phyloP scores from a whole-genome alignment of 2,329 filamentous ascomycete species.

The Ascochyta lentis region DNA sequence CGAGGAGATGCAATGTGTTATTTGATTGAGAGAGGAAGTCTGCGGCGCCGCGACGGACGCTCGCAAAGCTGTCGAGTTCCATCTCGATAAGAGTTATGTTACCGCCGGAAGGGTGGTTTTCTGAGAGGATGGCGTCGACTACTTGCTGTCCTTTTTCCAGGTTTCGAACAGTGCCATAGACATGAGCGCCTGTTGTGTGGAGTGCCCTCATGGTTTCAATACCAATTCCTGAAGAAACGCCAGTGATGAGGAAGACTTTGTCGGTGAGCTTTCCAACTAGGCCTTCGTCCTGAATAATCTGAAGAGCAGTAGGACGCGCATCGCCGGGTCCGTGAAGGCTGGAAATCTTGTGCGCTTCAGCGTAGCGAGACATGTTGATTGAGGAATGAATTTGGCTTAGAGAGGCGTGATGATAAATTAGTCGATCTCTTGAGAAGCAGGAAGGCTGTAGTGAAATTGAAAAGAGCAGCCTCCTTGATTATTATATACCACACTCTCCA shows the following conservation, averaged over 20 bases:
- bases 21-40: conserved; percentile 26
- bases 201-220: conserved; percentile 49
- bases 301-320: conserved; percentile 17
- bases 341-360: conserved; percentile 6
- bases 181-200: conserved; percentile 53
- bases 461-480: too few species aligned
- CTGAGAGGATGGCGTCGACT: conserved; percentile 28
- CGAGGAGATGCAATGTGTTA: conserved; percentile 26
- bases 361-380: conserved; percentile 15
- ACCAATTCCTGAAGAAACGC: conserved; percentile 33
- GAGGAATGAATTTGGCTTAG: too few species aligned
- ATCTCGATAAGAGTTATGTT: conserved; percentile 33
- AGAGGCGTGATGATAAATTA: too few species aligned
- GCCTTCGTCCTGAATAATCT: conserved; percentile 47
- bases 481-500: too few species aligned
- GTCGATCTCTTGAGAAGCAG: too few species aligned
- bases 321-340: conserved; percentile 45
- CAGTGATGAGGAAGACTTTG: conserved; percentile 36
- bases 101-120: conserved; percentile 15
- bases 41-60: conserved; percentile 26
- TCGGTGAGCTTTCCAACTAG: conserved; percentile 39
- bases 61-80: conserved; percentile 27
- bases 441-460: too few species aligned
- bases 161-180: conserved; percentile 54
- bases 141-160: conserved; percentile 25